Evolutionary conservation across 768 basidiomycete genomes (phyloP).

Genomic region (Epithele typhae): DNA sequence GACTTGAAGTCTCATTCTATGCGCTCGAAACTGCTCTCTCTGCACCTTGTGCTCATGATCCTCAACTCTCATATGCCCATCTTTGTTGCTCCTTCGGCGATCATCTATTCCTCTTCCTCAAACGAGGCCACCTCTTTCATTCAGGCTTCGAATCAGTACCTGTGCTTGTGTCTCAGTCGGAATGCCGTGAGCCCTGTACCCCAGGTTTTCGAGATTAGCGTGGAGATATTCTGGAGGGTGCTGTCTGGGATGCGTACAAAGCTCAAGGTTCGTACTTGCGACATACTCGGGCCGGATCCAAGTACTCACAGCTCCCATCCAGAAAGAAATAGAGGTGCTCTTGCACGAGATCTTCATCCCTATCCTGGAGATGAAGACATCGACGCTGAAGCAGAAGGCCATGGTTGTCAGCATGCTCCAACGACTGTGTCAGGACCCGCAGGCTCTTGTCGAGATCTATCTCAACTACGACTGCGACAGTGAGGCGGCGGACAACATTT

Average conservation of each 20-base stretch:
- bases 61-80: slow-evolving; percentile 88
- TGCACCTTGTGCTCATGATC: slow-evolving; percentile 91
- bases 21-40: slow-evolving; percentile 91
- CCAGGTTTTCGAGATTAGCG: slow-evolving; percentile 96
- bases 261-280: slow-evolving; percentile 66
- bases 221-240: slow-evolving; percentile 98
- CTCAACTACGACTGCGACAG: slow-evolving; percentile 99
- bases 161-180: slow-evolving; percentile 87
- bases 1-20: slow-evolving; percentile 95
- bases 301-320: slow-evolving; percentile 2
- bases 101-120: slow-evolving; percentile 88
- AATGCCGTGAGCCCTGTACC: slow-evolving; percentile 95
- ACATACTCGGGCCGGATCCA: slow-evolving; percentile 7
- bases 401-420: slow-evolving; percentile 86
- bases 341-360: slow-evolving; percentile 98
- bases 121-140: slow-evolving; percentile 86
- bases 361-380: slow-evolving; percentile 95
- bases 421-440: slow-evolving; percentile 90
- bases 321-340: slow-evolving; percentile 99
- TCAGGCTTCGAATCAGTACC: slow-evolving; percentile 93
- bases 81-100: slow-evolving; percentile 83
- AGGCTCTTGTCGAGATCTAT: slow-evolving; percentile 96
- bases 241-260: slow-evolving; percentile 92
- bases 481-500: slow-evolving; percentile 92
- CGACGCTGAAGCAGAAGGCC: slow-evolving; percentile 92